Base-by-base conservation (phyloP, 2,329 filamentous ascomycete genomes). In the Beauveria pseudobassiana region DNA sequence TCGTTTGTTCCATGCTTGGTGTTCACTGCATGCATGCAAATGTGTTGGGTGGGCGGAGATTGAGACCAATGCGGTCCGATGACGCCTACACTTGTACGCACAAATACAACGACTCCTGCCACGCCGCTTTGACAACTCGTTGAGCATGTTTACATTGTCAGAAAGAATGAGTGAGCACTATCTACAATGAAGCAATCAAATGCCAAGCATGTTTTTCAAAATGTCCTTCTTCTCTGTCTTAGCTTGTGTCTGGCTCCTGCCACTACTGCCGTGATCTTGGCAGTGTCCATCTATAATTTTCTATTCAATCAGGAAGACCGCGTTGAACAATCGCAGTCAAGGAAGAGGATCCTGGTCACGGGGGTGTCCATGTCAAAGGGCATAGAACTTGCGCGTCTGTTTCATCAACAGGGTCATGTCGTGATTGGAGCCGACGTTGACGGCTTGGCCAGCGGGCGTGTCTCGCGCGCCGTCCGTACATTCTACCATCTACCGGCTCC, bases 361-460 rank as follows among this genome's bases (percentile, higher is more conserved):
- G 89, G 89, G 2, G 79, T 91, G 3, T 84, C 85, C 51, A 92
- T 90, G 82, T 80, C 83, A 49, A 89, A 91, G 70, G 89, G 88
- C 4, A 77, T 92, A 3, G 75, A 78, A 0, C 74, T 93, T 9
- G 87, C 88, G 5, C 82, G 89, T 40, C 72, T 82, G 3, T 88
- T 91, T 71, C 79, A 87, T 66, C 72, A 80, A 26, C 78, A 80
- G 1, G 87, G 87, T 2, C 87, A 91, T 70, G 79, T 80, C n/a
- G 87, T 92, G 45, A 81, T 92, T 46, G 89, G 87, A 5, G 88
- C 87, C 12, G 88, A 91, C 68, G 83, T 87, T 57, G 79, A 83
- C 53, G 72, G 77, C 1, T 62, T 78, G 0, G 79, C 80, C 1
- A 75, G 78, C 6, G 86, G 85, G 3, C 79, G 84, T 20, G 82